Base-by-base conservation (phyloP, 495 filamentous ascomycete species). In the Rusavskia elegans region DNA sequence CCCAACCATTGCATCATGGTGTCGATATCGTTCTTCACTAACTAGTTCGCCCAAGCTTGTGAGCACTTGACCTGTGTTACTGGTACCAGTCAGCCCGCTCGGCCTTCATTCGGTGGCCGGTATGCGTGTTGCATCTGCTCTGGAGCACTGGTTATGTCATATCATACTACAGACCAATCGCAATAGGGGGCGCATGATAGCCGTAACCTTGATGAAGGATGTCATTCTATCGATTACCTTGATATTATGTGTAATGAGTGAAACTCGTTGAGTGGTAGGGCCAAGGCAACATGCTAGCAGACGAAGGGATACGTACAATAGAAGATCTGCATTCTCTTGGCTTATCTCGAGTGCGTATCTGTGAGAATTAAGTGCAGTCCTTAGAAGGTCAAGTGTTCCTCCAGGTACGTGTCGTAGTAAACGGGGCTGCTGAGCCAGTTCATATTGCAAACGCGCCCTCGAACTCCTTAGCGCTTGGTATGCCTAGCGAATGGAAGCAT, bases 11-110 rank as follows among this genome's bases (percentile, higher is more conserved):
- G 70, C 65, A 8, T 75, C 73, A 9, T 52, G 57, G 0, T 66
- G 64, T 16, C 63, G 63, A 46, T 46, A n/a, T 52, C 69, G 72
- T 29, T 63, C 66, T 39, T 81, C 76, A 2, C 71, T 63, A 5
- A 81, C 60, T 3, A 64, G 65, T 64, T 86, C 82, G 6, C 76
- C 79, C 21, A 85, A 62, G 56, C 77, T 81, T 3, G 75, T 80
- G 17, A 84, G 68, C 10, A 84, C 78, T 65, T 85, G 82, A 10
- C 70, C 78, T 10, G 75, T 81, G 59, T 87, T 87, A 69, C 60
- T 63, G 27, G 19, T 10, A 25, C 38, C 0, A 2, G 20, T 53
- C 36, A 55, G 55, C 53, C 21, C 44, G 25, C 25, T 27, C 25
- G 25, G 4, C 4, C 25, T 27, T 27, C 7, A 27, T 27, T 4